Percentiles rank a stretch among this genome's conserved stretches.
Evolutionary conservation across 2,329 filamentous ascomycete genomes (phyloP).

Genomic region (Orbilia ellipsospora): DNA sequence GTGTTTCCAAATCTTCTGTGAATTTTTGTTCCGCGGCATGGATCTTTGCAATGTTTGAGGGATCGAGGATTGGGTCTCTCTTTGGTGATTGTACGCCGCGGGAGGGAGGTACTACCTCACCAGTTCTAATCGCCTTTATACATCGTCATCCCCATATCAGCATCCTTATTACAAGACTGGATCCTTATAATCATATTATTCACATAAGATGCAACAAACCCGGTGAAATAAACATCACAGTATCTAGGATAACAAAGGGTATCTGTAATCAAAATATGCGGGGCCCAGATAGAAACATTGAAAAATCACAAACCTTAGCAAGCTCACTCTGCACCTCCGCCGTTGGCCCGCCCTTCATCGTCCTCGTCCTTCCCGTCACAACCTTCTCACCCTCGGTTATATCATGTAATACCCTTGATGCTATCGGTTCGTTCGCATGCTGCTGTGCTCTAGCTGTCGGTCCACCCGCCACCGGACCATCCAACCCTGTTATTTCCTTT

Average conservation of each 20-base stretch:
- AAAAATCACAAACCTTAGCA: not conserved
- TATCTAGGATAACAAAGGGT: too few species aligned
- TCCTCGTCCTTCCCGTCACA: not conserved
- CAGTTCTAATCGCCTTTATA: too few species aligned
- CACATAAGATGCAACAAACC: too few species aligned
- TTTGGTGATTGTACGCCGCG: not conserved
- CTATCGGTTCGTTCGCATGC: conserved; percentile 12
- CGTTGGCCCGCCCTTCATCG: conserved; percentile 12
- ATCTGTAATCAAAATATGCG: too few species aligned
- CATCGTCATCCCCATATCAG: too few species aligned
- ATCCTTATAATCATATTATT: too few species aligned
- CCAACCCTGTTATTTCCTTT: conserved; percentile 11
- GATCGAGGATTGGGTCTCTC: conserved; percentile 13
- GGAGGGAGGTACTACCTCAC: not conserved
- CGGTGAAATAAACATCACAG: too few species aligned
- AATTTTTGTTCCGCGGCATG: conserved; percentile 15
- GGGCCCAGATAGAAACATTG: too few species aligned
- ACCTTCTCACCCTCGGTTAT: conserved; percentile 18
- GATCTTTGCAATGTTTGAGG: conserved; percentile 6
- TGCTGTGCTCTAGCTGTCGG: conserved; percentile 19
- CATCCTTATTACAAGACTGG: too few species aligned
- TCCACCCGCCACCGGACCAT: conserved; percentile 7
- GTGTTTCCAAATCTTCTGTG: not conserved
- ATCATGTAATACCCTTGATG: conserved; percentile 11
- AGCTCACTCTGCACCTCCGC: conserved; percentile 3